A percentile compares a stretch with the other conserved stretches of the same genome.
Evolutionary conservation across 2,329 filamentous ascomycete genomes (phyloP).

Genomic region (Calonectria pseudoreteaudii): DNA sequence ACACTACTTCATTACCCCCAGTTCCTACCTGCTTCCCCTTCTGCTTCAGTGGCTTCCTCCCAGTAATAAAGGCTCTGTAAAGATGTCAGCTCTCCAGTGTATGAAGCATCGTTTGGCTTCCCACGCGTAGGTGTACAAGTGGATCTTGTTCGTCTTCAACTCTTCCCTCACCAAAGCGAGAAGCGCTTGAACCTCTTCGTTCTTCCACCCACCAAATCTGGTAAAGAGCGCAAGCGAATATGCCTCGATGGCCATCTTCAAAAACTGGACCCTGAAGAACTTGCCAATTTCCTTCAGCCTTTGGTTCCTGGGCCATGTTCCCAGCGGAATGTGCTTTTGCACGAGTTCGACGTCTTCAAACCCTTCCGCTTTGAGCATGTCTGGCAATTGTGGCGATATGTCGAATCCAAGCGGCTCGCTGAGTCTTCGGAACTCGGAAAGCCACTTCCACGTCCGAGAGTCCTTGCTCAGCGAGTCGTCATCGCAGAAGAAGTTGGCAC

Average conservation of each 20-base stretch:
- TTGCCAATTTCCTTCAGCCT: conserved; percentile 50
- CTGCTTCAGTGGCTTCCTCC: neutral
- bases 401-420: conserved; percentile 36
- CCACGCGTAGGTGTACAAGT: conserved; percentile 40
- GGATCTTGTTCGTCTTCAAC: conserved; percentile 39
- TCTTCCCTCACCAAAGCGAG: conserved; percentile 39
- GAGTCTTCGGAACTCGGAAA: conserved; percentile 36
- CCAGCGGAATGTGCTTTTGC: conserved; percentile 50
- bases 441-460: conserved; percentile 35
- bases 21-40: neutral
- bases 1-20: neutral
- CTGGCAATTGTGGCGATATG: conserved; percentile 31
- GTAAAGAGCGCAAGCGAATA: conserved; percentile 42
- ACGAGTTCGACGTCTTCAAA: conserved; percentile 45
- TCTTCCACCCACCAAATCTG: conserved; percentile 34
- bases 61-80: conserved; percentile 7
- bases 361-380: conserved; percentile 38
- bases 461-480: conserved; percentile 36
- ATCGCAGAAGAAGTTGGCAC: conserved; percentile 40
- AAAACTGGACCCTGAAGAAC: conserved; percentile 33
- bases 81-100: neutral
- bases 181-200: conserved; percentile 39
- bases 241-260: conserved; percentile 35
- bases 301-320: conserved; percentile 55
- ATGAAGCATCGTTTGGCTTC: neutral